phyloP scores from a whole-genome alignment of 75 land plant genomes.

The Picea sitchensis region DNA sequence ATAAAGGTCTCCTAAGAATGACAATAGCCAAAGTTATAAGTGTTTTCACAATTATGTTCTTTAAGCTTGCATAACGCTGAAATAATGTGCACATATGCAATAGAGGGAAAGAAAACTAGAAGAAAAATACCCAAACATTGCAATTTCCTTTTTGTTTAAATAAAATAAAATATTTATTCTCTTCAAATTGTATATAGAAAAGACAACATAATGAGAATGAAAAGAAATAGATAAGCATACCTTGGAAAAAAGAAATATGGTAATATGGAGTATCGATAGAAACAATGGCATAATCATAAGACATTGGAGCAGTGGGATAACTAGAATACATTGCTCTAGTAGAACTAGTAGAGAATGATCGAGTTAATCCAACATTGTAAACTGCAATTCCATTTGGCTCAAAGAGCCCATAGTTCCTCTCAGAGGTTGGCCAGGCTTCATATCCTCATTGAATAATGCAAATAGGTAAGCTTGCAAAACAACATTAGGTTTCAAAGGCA shows the following conservation, averaged over 20 bases:
- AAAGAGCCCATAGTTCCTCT: constrained; percentile 66
- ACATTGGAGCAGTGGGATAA: not conserved
- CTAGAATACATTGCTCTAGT: not conserved
- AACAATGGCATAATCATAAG: no score
- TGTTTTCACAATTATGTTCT: not conserved
- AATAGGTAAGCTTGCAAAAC: constrained; percentile 49
- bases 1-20: not conserved
- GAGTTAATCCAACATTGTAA: constrained; percentile 13
- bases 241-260: not conserved
- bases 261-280: not conserved
- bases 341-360: not conserved
- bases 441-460: constrained; percentile 74
- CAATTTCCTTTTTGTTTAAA: no score
- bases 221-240: not conserved
- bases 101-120: no score
- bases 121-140: no score
- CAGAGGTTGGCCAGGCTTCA: constrained; percentile 52
- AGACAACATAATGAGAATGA: not conserved
- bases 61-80: not conserved
- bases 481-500: constrained; percentile 47
- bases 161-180: no score
- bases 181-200: no score
- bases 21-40: not conserved
- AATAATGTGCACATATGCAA: no score
- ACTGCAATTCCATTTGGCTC: constrained; percentile 31